phyloP scores from a whole-genome alignment of 257 asterid genomes.

The Henckelia pumila region DNA sequence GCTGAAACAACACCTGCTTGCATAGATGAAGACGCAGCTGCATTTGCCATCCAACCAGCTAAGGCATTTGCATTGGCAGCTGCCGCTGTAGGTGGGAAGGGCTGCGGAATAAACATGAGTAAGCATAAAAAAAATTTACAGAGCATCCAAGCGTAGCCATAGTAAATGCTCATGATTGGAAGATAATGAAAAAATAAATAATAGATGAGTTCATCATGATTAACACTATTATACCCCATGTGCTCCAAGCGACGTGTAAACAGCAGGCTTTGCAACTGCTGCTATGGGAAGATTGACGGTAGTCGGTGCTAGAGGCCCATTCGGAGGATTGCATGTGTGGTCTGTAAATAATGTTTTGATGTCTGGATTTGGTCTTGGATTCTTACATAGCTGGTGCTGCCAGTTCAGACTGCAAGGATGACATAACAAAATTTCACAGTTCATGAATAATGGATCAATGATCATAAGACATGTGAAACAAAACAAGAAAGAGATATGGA shows the following conservation, averaged over 20 bases:
- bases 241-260: constrained; percentile 76
- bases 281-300: constrained; percentile 75
- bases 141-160: constrained; percentile 8
- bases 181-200: constrained; percentile 2
- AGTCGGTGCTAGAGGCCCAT: constrained; percentile 77
- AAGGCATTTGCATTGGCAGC: constrained; percentile 86
- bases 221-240: constrained; percentile 60
- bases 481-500: neutral
- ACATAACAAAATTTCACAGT: neutral
- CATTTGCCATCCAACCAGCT: constrained; percentile 99
- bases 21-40: constrained; percentile 92
- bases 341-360: constrained; percentile 84
- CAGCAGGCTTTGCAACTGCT: constrained; percentile 75
- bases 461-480: neutral
- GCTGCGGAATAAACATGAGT: constrained; percentile 45
- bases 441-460: neutral
- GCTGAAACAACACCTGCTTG: constrained; percentile 96
- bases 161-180: constrained; percentile 16
- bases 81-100: constrained; percentile 82
- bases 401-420: constrained; percentile 75
- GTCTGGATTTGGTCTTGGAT: constrained; percentile 92
- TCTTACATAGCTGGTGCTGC: constrained; percentile 99
- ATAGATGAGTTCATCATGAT: neutral
- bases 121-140: neutral
- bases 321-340: constrained; percentile 77